These are phyloP conservation scores for Gossypium thurberi DNA, from an alignment of 345 rosid species.

Conservation along the genomic window DNA sequence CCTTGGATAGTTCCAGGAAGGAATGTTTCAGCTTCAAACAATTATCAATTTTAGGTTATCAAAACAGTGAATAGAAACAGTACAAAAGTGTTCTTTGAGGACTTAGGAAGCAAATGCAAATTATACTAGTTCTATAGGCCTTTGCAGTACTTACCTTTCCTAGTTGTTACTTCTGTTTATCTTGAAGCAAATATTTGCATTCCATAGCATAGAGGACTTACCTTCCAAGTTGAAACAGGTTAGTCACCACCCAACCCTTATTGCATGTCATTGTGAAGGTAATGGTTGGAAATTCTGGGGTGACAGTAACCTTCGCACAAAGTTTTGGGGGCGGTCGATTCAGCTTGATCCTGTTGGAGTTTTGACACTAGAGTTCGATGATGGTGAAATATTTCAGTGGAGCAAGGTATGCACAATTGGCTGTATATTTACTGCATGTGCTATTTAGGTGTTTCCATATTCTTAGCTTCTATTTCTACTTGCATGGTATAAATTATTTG, in stretches of 20 bases:
- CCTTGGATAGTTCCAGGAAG: background rate
- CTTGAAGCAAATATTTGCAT: background rate
- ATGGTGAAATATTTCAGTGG: conserved; percentile 94
- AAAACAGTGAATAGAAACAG: background rate
- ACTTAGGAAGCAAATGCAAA: background rate
- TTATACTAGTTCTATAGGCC: background rate
- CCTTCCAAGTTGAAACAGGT: conserved; percentile 47
- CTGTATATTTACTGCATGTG: conserved; percentile 4
- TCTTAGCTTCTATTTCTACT: conserved; percentile 13
- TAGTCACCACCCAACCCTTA: conserved; percentile 94
- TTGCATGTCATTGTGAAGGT: conserved; percentile 98
- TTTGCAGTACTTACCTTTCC: background rate
- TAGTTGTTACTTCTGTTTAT: background rate
- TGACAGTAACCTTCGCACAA: conserved; percentile 82
- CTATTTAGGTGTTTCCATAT: conserved; percentile 1
- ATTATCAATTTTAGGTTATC: background rate
- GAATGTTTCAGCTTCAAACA: background rate
- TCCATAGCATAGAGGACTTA: conserved; percentile 9
- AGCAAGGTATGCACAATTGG: conserved; percentile 56
- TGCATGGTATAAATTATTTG: background rate
- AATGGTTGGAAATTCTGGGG: conserved; percentile 98
- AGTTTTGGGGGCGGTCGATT: conserved; percentile 98
- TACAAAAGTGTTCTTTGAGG: background rate
- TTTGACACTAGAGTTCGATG: conserved; percentile 84
- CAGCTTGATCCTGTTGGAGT: conserved; percentile 95